A percentile compares a stretch with the other conserved stretches of the same genome.
These are phyloP conservation scores for Trichoderma endophyticum DNA, from an alignment of 2,329 filamentous ascomycete genomes.

Conservation along the genomic window DNA sequence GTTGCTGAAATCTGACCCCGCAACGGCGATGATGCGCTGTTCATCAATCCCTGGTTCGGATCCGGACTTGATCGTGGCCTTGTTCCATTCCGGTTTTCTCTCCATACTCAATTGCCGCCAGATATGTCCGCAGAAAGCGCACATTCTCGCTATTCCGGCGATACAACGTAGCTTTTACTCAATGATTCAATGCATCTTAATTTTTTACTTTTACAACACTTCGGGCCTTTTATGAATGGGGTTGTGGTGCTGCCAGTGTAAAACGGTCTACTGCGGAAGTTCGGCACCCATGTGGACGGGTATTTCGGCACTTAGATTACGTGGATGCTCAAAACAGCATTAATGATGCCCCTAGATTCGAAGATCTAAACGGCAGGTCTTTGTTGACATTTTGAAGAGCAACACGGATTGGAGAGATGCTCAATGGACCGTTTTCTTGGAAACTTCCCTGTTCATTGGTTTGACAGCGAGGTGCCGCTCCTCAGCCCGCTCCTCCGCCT, in stretches of 20 bases:
- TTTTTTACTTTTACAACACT: neutral
- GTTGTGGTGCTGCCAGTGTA: neutral
- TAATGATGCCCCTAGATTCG: neutral
- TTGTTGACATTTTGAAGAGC: neutral
- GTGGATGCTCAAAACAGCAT: neutral
- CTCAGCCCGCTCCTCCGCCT: neutral
- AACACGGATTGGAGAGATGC: neutral
- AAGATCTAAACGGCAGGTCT: slow-evolving; percentile 13
- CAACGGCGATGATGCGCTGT: neutral
- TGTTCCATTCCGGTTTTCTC: neutral
- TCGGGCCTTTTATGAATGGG: slow-evolving; percentile 14
- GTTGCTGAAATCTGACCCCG: neutral
- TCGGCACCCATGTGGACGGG: slow-evolving; percentile 12
- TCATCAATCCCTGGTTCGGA: neutral
- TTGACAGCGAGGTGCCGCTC: neutral
- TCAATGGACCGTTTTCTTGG: slow-evolving; percentile 1
- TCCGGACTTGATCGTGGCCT: neutral
- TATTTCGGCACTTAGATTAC: slow-evolving; percentile 11
- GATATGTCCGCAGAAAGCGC: neutral
- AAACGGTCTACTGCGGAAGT: slow-evolving; percentile 10
- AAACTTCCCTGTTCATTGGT: neutral
- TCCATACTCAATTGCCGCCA: neutral
- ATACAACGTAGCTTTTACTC: neutral
- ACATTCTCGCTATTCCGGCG: neutral
- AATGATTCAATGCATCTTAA: neutral